Conservation (phyloP, 495 filamentous ascomycete species). For the Niebla homalea region DNA sequence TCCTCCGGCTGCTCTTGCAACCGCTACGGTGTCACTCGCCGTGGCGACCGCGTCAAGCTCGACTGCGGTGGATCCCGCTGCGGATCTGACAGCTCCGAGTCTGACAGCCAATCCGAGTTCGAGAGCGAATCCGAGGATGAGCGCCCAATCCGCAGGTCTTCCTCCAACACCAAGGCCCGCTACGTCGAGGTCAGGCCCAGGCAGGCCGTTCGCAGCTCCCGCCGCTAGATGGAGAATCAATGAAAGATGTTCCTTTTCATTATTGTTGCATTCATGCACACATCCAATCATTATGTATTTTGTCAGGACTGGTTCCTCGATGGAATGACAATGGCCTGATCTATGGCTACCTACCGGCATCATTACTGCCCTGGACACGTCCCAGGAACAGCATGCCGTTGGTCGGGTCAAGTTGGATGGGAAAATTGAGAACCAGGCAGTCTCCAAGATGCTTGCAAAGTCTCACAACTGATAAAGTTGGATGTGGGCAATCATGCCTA, state of each 20-base stretch:
- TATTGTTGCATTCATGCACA: conserved; percentile 8
- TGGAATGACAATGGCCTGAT: conserved; percentile 6
- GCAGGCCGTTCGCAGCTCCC: neutral
- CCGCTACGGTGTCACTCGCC: conserved; percentile 89
- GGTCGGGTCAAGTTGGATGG: conserved; percentile 14
- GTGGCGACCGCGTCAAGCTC: conserved; percentile 81
- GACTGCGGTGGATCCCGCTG: conserved; percentile 84
- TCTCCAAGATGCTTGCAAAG: conserved; percentile 5
- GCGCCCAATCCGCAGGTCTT: neutral
- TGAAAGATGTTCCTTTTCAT: conserved; percentile 3
- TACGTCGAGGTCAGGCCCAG: conserved; percentile 10
- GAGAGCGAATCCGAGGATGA: conserved; percentile 37
- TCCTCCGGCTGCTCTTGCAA: conserved; percentile 67
- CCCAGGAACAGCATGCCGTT: conserved; percentile 2
- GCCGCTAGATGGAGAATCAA: conserved; percentile 5
- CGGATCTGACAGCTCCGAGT: conserved; percentile 48
- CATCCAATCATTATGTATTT: conserved; percentile 1
- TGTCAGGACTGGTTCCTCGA: conserved; percentile 14
- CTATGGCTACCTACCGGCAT: conserved; percentile 9
- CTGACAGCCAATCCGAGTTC: conserved; percentile 38
- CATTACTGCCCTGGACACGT: neutral
- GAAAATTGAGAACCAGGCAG: conserved; percentile 8
- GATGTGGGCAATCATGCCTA: conserved; percentile 5
- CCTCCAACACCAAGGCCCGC: conserved; percentile 1
- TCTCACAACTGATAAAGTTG: conserved; percentile 7